phyloP scores from a whole-genome alignment of 495 filamentous ascomycete species.

The Penicillium fimorum region DNA sequence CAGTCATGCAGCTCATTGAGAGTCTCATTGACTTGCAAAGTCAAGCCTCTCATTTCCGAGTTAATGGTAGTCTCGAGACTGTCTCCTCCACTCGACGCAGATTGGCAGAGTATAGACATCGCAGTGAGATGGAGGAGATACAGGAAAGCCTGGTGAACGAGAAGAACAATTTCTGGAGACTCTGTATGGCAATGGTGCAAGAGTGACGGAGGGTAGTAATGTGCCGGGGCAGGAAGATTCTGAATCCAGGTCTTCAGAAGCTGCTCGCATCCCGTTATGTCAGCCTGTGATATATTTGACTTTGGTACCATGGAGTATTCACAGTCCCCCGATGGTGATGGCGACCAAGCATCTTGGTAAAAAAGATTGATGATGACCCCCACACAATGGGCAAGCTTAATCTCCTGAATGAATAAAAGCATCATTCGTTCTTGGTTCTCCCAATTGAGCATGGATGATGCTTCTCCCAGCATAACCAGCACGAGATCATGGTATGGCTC shows the following conservation, averaged over 20 bases:
- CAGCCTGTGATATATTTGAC: background rate
- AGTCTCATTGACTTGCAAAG: constrained; percentile 4
- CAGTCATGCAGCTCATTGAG: constrained; percentile 10
- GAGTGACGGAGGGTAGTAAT: constrained; percentile 8
- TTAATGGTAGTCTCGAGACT: background rate
- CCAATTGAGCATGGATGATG: constrained; percentile 10
- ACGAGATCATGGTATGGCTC: constrained; percentile 7
- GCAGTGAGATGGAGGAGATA: constrained; percentile 12
- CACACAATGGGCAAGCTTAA: constrained; percentile 5
- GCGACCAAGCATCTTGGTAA: constrained; percentile 5
- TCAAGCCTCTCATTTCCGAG: constrained; percentile 2
- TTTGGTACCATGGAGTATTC: constrained; percentile 5
- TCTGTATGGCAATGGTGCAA: background rate
- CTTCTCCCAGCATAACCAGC: constrained; percentile 5
- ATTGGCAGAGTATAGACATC: constrained; percentile 5
- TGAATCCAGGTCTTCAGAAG: constrained; percentile 12
- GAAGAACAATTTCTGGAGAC: constrained; percentile 2
- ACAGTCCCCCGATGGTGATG: background rate
- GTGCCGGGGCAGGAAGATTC: constrained; percentile 7
- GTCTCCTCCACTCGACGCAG: constrained; percentile 2
- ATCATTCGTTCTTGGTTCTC: constrained; percentile 13
- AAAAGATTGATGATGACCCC: constrained; percentile 5
- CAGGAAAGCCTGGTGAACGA: constrained; percentile 8
- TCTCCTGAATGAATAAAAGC: constrained; percentile 11
- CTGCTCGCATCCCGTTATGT: constrained; percentile 2